Evolutionary conservation across 495 filamentous ascomycete genomes (phyloP).

Genomic region (Penicillium egyptiacum): DNA sequence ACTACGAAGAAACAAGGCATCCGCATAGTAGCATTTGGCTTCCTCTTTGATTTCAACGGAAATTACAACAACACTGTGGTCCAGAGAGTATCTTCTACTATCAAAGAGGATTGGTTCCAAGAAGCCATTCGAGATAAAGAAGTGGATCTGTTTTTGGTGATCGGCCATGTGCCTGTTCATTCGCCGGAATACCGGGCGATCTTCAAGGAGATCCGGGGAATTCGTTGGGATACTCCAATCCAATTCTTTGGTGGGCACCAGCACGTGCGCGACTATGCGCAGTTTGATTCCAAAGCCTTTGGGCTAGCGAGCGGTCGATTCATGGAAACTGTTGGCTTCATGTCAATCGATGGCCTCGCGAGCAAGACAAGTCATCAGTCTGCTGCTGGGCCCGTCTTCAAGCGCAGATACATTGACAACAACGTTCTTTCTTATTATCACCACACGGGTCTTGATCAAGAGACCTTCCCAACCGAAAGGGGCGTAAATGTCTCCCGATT

Average conservation of each 20-base stretch:
- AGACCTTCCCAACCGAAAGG: conserved; percentile 74
- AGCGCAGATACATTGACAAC: conserved; percentile 89
- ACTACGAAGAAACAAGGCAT: conserved; percentile 83
- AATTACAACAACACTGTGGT: conserved; percentile 89
- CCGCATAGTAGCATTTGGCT: conserved; percentile 84
- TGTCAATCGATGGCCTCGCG: conserved; percentile 75
- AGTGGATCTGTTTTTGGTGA: conserved; percentile 83
- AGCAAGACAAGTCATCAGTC: conserved; percentile 32
- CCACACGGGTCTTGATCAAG: conserved; percentile 68
- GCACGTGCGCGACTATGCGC: conserved; percentile 82
- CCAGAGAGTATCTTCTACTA: conserved; percentile 70
- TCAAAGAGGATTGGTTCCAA: conserved; percentile 88
- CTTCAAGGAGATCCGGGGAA: conserved; percentile 73
- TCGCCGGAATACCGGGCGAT: conserved; percentile 76
- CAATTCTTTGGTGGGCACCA: conserved; percentile 92
- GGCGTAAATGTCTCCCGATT: conserved; percentile 70
- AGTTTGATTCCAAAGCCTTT: conserved; percentile 77
- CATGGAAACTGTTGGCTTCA: conserved; percentile 96
- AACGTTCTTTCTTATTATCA: conserved; percentile 84
- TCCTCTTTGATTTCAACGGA: conserved; percentile 87
- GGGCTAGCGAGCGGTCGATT: conserved; percentile 90
- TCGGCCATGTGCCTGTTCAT: conserved; percentile 80
- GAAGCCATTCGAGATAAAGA: conserved; percentile 74
- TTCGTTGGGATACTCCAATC: conserved; percentile 78
- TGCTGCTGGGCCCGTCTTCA: conserved; percentile 56